phyloP scores from a whole-genome alignment of 208 protist genomes.

The Leishmania turanica region DNA sequence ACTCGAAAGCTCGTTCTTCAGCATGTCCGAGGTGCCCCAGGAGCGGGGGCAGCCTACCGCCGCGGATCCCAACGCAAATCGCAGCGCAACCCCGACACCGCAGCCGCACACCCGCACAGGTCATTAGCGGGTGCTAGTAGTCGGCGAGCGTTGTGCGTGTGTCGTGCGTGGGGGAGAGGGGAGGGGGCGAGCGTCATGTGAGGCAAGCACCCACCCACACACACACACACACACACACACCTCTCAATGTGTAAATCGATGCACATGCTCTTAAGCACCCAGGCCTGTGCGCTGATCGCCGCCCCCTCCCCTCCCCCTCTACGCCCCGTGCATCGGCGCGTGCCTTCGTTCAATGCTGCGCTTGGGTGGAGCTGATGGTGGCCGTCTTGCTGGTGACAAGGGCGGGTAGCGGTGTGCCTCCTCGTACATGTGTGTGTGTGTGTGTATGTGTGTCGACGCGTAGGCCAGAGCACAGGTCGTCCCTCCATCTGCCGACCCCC shows the following conservation, averaged over 20 bases:
- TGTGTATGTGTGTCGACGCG: not conserved
- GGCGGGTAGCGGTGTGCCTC: not conserved
- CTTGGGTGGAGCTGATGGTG: not conserved
- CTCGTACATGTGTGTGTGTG: not conserved
- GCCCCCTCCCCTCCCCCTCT: not conserved
- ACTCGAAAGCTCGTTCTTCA: not conserved
- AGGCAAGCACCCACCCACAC: not conserved
- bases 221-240: too few species aligned
- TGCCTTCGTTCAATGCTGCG: not conserved
- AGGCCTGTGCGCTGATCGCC: not conserved
- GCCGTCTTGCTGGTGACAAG: not conserved
- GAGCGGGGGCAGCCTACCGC: slow-evolving; percentile 25
- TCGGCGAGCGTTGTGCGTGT: not conserved
- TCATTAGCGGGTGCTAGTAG: not conserved
- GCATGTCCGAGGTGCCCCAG: not conserved
- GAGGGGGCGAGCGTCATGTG: not conserved
- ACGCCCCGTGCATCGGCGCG: not conserved
- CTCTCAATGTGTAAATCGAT: not conserved
- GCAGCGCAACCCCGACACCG: not conserved
- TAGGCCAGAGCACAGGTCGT: not conserved
- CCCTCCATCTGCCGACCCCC: not conserved
- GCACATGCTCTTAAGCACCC: not conserved
- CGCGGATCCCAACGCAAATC: slow-evolving; percentile 13
- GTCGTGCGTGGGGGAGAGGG: not conserved
- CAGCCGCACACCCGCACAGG: not conserved